These are phyloP conservation scores for Diaporthe aspalathi DNA, from an alignment of 2,329 filamentous ascomycete genomes.

Conservation along the genomic window DNA sequence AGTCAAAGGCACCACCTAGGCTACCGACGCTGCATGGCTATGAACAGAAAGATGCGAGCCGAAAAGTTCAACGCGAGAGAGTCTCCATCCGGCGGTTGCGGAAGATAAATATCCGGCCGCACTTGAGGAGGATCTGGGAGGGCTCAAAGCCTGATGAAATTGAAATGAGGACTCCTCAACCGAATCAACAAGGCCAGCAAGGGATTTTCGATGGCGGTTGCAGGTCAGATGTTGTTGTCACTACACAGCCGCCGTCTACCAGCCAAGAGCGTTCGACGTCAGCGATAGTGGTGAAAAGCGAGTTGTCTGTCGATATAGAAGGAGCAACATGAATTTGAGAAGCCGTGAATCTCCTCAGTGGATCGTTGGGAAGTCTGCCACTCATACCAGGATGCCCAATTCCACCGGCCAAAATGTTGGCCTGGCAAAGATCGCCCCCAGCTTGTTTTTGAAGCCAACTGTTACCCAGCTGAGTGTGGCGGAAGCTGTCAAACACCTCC, in stretches of 20 bases:
- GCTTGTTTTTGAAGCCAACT: too few relatives aligned
- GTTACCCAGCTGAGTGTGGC: background rate
- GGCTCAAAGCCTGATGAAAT: background rate
- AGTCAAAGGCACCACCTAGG: conserved; percentile 7
- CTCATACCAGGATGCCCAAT: background rate
- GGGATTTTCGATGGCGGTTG: background rate
- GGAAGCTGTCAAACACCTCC: too few relatives aligned
- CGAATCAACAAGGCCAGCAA: background rate
- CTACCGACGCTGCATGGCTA: conserved; percentile 4
- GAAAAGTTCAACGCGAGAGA: background rate
- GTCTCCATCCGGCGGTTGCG: background rate
- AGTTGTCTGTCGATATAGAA: background rate
- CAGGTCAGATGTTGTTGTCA: background rate
- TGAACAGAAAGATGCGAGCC: background rate
- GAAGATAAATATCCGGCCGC: background rate
- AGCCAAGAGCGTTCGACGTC: background rate
- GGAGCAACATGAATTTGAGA: background rate
- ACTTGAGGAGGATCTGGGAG: background rate
- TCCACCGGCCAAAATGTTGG: background rate
- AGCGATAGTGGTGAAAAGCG: conserved; percentile 18
- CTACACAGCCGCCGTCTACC: background rate
- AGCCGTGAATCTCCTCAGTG: too few relatives aligned
- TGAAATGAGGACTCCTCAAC: background rate
- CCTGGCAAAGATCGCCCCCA: too few relatives aligned
- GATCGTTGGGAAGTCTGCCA: background rate